Evolutionary conservation across 2,329 filamentous ascomycete species (phyloP), one percentile per base, ranked within the genome.

Genomic region (Blumeriella jaapii): DNA sequence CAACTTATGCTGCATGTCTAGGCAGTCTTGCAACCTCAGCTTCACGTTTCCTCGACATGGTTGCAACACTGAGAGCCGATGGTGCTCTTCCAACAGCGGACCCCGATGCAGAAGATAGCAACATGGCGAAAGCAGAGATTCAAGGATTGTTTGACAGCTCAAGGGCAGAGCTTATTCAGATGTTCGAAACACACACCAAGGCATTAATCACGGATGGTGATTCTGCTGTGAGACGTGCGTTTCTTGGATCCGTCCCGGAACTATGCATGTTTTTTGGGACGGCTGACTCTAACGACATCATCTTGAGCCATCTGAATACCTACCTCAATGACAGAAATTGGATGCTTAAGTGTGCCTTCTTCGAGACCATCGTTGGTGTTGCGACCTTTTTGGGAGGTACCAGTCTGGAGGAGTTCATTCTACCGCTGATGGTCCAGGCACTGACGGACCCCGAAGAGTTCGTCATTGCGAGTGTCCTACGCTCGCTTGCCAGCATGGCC

Each of bases 251-350:
- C 6, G 87, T 98, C 0, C 81, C 87, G 0, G 83, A 86, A 43
- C 67, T 98, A 1, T 98, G 91, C 55, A 76, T 95, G 47, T 96
- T 98, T 59, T 96, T 98, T 48, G 86, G 85, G 3, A 87, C 82
- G 41, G 71, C 78, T n/a, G 81, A 86, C 52, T 82, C 89, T 1
- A 95, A 93, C 55, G 91, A 98, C 54, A 84, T 98, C n/a, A 78
- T 98, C 11, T 64, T 98, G 14, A 93, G 86, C 19, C 91, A 98
- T 60, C 65, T 98, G 17, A 96, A 96, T 54, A 98, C 91, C 0
- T 98, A 98, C 51, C 63, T 98, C 6, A 98, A 98, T 48, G 91
- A 96, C 51, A 76, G 81, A 26, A 87, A 98, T 55, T 98, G 91
- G 91, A 85, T 85, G 56, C 63, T 98, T 19, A 95, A 94, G 57